Evolutionary conservation across 441 rosid genomes (phyloP), one percentile per base, ranked within the genome.

Genomic region (Populus hybrid): DNA sequence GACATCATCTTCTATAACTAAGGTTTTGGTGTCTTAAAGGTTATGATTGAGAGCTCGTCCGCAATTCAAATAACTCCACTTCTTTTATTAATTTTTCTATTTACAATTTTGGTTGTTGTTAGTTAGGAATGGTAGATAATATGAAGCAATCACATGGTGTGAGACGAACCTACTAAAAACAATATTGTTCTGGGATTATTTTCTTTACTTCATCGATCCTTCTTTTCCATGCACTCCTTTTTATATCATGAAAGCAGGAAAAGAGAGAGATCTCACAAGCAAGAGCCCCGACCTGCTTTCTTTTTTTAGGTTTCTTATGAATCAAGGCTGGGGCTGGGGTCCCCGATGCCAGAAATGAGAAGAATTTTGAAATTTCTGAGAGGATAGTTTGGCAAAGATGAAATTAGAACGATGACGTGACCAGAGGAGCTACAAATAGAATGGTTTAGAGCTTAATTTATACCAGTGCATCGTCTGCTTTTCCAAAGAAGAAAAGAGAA

Each of bases 81-180:
- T 20, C 18, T 65, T 42, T 53, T 64, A 3, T 30, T 26, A 32
- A 34, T 5, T 71, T 69, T 53, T 40, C 65, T 7, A 35, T 74
- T 75, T 28, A 8, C 24, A 23, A 42, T 74, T 75, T 71, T 71
- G 57, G 7, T 28, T 32, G 0, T 24, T 83, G 88, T 84, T 87
- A 87, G 90, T 87, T 90, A 28, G 79, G 94, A 90, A 84, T 82
- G 92, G 89, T 83, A 87, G 92, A 83, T 87, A 77, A 77, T 69
- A 77, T 77, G 86, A 79, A 81, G 75, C 90, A 83, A 86, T 86
- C 94, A 82, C 88, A 84, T 80, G 86, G 57, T 72, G 34, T 71
- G 70, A 34, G 75, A 38, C 82, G 72, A 76, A 78, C 74, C 71
- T 61, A 66, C 36, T 75, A 63, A 18, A 26, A 76, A 71, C 3